Percentiles rank a stretch among this genome's conserved stretches.
These are phyloP conservation scores for Trichoderma aggressivum DNA, from an alignment of 2,329 filamentous ascomycete species.

Conservation along the genomic window DNA sequence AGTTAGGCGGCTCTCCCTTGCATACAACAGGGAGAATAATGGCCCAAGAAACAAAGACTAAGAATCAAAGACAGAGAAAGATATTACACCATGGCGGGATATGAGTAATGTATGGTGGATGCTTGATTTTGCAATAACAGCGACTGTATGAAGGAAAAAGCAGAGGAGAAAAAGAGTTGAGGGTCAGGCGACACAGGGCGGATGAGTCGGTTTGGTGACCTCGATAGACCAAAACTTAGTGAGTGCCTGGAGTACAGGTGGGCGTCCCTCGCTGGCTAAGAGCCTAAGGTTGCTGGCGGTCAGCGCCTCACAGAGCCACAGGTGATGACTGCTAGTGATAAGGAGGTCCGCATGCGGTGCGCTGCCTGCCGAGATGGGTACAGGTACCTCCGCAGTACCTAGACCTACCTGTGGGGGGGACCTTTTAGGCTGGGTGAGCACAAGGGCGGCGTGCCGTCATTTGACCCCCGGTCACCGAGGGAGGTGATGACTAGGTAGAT, in stretches of 20 bases:
- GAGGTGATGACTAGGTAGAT: not conserved
- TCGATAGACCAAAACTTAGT: conserved; percentile 18
- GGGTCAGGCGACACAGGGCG: conserved; percentile 20
- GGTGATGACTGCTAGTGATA: conserved; percentile 2
- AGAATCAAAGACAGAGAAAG: not conserved
- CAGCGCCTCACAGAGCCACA: conserved; percentile 12
- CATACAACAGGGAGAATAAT: not conserved
- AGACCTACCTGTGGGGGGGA: no score
- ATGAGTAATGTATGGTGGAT: conserved; percentile 10
- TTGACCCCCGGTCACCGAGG: conserved; percentile 4
- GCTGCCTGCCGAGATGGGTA: conserved; percentile 10
- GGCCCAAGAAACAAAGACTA: not conserved
- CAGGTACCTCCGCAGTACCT: not conserved
- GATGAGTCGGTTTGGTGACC: conserved; percentile 21
- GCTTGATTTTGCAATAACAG: not conserved
- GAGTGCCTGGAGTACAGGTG: conserved; percentile 14
- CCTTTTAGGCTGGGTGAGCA: not conserved
- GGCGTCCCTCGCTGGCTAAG: conserved; percentile 6
- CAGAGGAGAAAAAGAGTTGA: conserved; percentile 3
- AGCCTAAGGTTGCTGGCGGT: conserved; percentile 15
- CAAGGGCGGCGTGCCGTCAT: conserved; percentile 9
- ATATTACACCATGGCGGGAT: not conserved
- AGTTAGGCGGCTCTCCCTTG: conserved; percentile 13
- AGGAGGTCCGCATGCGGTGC: conserved; percentile 12
- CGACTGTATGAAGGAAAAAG: not conserved